Base-by-base conservation (phyloP, 306 rosid genomes). In the Styphnolobium japonicum region DNA sequence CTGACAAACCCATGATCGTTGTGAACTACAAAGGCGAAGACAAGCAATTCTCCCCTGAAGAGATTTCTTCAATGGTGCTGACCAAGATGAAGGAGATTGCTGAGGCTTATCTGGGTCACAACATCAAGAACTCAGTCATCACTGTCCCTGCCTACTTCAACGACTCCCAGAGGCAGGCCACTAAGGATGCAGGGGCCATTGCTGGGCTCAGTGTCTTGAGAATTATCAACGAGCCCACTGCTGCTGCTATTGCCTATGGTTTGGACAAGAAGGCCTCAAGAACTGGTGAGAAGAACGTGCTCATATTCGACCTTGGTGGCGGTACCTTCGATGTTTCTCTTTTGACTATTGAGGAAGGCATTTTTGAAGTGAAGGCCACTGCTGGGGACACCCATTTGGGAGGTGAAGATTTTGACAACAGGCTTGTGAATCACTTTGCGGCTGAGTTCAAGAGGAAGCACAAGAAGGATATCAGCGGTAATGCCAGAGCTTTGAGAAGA, bases 361-460 rank as follows among this genome's bases (percentile, higher is more conserved):
- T 83, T 18, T 83, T 83, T 8, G 87, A 66, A 27, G 72, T 66
- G 53, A 66, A 66, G 36, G 72, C 72, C 10, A 66, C 72, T 3
- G 87, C 87, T 6, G 87, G 83, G 0, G 87, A 83, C 42, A 83
- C 87, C 7, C 80, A 83, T 66, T 60, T 83, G 4, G 87, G 87
- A 1, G 55, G 56, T 6, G 39, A 67, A 15, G 56, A 67, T 15
- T 43, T 67, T 6, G 37, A 14, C 1, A 43, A 67, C 7, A 21
- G 56, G 19, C 34, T 67, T 0, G 36, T 67, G 56, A 25, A 67
- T 2, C 21, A 23, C 22, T 45, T 67, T 16, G 39, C 3, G 55
- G 6, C 15, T 5, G 55, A 22, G 37, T 42, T 67, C 56, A 42
- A 45, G 22, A 67, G 36, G 12, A 43, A 67, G 37, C 21, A 67